Evolutionary conservation across 306 rosid species (phyloP).

Genomic region (Trifolium pratense): DNA sequence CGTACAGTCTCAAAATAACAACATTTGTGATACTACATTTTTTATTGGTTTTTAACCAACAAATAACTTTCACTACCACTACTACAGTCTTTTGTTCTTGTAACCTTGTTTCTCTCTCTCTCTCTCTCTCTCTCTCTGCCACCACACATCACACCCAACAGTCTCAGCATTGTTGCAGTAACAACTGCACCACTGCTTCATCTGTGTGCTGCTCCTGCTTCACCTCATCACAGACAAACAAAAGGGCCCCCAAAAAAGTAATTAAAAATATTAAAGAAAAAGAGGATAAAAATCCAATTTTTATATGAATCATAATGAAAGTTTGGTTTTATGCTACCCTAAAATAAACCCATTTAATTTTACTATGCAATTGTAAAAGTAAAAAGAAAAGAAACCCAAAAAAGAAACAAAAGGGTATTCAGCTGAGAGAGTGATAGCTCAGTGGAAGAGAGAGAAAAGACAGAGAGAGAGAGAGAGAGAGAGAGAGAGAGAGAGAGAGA

Average conservation of each 20-base stretch:
- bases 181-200: slow-evolving; percentile 69
- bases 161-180: slow-evolving; percentile 71
- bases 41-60: slow-evolving; percentile 48
- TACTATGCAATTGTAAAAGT: slow-evolving; percentile 36
- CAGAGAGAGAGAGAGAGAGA: slow-evolving; percentile 32
- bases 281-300: slow-evolving; percentile 36
- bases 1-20: slow-evolving; percentile 62
- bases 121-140: slow-evolving; percentile 62
- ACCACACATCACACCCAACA: slow-evolving; percentile 89
- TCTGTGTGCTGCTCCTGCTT: slow-evolving; percentile 40
- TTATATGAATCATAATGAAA: slow-evolving; percentile 42
- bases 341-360: slow-evolving; percentile 39
- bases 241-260: slow-evolving; percentile 31
- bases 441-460: slow-evolving; percentile 36
- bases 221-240: slow-evolving; percentile 40
- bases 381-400: slow-evolving; percentile 39
- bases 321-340: slow-evolving; percentile 65
- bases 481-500: slow-evolving; percentile 36
- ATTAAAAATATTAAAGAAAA: neutral
- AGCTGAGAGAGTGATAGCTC: slow-evolving; percentile 49
- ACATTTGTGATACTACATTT: slow-evolving; percentile 47
- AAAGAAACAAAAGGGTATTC: slow-evolving; percentile 47
- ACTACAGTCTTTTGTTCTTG: slow-evolving; percentile 43
- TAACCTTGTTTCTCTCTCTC: neutral
- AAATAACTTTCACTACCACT: slow-evolving; percentile 48